Conservation (phyloP, 192 early-diverging fungal genomes). For the Coemansia sp. region DNA sequence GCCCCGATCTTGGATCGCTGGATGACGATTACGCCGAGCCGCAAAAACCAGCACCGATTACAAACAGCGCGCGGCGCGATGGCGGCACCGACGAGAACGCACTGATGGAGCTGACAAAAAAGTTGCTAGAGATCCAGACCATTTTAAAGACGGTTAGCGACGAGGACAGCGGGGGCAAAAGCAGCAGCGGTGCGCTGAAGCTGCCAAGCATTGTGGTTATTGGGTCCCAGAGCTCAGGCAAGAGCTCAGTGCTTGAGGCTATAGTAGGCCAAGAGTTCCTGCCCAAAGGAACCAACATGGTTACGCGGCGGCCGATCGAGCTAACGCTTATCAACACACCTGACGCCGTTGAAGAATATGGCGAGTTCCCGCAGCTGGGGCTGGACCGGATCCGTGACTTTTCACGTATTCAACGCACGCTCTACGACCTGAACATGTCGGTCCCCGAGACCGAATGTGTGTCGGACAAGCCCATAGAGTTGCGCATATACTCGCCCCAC, state of each 20-base stretch:
- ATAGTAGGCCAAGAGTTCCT: conserved; percentile 85
- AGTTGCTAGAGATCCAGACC: conserved; percentile 92
- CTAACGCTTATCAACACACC: conserved; percentile 83
- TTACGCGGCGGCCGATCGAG: conserved; percentile 80
- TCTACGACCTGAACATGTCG: conserved; percentile 92
- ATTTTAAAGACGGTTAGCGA: conserved; percentile 83
- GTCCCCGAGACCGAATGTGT: conserved; percentile 91
- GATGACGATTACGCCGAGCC: conserved; percentile 9
- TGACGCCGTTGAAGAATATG: conserved; percentile 71
- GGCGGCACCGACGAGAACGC: conserved; percentile 38
- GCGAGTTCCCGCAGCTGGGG: conserved; percentile 81
- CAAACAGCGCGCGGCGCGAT: neutral
- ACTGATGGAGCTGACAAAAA: conserved; percentile 75
- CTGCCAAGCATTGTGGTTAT: conserved; percentile 89
- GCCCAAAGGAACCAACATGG: conserved; percentile 85
- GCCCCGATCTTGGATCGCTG: conserved; percentile 25
- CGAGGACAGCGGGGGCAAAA: neutral
- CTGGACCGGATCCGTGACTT: conserved; percentile 91
- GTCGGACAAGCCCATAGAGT: conserved; percentile 78
- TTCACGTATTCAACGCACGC: conserved; percentile 84
- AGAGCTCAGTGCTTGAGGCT: conserved; percentile 82
- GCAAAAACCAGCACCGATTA: neutral
- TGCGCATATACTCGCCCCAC: conserved; percentile 81
- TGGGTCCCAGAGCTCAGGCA: conserved; percentile 83
- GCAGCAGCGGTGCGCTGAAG: conserved; percentile 66